Evolutionary conservation across 257 asterid species (phyloP).

Genomic region (Solanum dulcamara): DNA sequence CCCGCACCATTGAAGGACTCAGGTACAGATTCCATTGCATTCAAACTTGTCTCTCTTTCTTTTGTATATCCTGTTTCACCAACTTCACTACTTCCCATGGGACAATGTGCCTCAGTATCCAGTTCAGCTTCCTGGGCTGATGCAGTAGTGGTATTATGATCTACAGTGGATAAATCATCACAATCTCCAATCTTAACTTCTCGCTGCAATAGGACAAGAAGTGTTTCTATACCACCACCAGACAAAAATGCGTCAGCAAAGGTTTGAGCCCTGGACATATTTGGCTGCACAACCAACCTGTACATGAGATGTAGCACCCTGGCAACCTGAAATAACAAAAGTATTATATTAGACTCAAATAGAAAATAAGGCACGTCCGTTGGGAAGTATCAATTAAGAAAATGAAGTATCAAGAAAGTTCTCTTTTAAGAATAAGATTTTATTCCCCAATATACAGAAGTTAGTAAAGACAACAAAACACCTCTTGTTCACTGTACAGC

Average conservation of each 20-base stretch:
- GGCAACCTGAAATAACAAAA: slow-evolving; percentile 67
- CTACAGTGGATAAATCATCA: slow-evolving; percentile 36
- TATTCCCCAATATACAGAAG: background rate
- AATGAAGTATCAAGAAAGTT: background rate
- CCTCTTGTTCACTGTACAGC: background rate
- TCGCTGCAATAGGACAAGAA: slow-evolving; percentile 90
- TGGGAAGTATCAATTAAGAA: background rate
- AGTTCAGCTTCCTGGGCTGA: slow-evolving; percentile 28
- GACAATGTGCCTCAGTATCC: slow-evolving; percentile 17
- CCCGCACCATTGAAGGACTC: slow-evolving; percentile 14
- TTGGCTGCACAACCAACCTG: slow-evolving; percentile 93
- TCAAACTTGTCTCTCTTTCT: slow-evolving; percentile 27
- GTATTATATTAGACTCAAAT: slow-evolving; percentile 8
- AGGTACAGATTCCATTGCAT: slow-evolving; percentile 31
- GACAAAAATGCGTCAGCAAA: slow-evolving; percentile 90
- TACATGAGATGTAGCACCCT: slow-evolving; percentile 87
- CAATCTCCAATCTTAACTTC: slow-evolving; percentile 85
- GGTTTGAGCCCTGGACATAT: slow-evolving; percentile 70
- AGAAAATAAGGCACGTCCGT: background rate
- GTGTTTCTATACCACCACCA: slow-evolving; percentile 92
- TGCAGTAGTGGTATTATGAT: slow-evolving; percentile 22
- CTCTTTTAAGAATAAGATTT: background rate
- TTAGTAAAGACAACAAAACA: background rate
- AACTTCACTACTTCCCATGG: slow-evolving; percentile 15
- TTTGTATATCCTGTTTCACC: slow-evolving; percentile 29